Evolutionary conservation across 108 stramenopile species (phyloP), one percentile per base, ranked within the genome.

Genomic region (Cyclotella cryptica): DNA sequence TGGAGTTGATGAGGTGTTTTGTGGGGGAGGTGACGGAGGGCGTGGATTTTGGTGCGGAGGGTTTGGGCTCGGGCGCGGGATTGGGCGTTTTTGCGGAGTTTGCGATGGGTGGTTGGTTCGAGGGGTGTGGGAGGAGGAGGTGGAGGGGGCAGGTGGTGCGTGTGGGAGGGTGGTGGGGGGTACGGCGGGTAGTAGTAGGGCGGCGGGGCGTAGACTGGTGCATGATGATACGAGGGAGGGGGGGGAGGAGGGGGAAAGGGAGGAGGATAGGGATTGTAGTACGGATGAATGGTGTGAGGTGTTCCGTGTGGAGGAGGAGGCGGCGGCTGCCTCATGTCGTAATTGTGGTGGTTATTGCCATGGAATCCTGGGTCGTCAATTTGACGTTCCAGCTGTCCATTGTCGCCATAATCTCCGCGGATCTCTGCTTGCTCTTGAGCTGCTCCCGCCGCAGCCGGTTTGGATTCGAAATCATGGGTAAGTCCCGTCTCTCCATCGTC

Each of bases 11-110:
- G 90, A 61, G 84, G 87, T 5, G 83, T 87, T 17, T 79, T 70
- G 43, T 65, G 77, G 13, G 74, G 67, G 47, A 88, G 92, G 39
- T 44, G 76, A 40, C 88, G 79, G 64, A 94, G 85, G 18, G 69
- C 60, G 11, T 64, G 46, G 18, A 92, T 82, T 55, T 84, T 75
- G 14, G 80, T 74, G 5, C 90, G 77, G 26, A 94, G 66, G 41
- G 85, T 87, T 35, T 81, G 81, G 28, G 93, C 90, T 45, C 93
- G 74, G 10, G 79, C 57, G 67, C 93, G 69, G 9, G 93, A 91
- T 66, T 90, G 89, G 19, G 87, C 88, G 75, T 94, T 94, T 81
- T 94, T 94, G 21, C 89, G 74, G 2, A 79, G 49, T 27, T 90
- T 84, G 12, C 89, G 86, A 65, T 91, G 86, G 55, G 84, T 51